Percentiles rank a stretch among this genome's conserved stretches.
phyloP scores from a whole-genome alignment of 345 rosid species.

The Isatis tinctoria region DNA sequence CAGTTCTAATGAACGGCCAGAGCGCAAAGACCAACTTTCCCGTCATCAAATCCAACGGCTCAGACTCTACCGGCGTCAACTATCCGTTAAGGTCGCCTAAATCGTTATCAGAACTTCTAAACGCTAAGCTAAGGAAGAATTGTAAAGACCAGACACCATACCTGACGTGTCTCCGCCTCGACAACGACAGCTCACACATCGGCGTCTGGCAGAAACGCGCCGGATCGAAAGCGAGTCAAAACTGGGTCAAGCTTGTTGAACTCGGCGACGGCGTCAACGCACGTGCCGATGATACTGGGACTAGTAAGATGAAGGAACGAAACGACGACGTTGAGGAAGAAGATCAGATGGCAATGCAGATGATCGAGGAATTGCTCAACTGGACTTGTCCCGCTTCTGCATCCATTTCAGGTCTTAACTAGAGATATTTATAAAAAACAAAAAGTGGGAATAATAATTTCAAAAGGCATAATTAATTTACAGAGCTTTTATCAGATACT shows the following conservation, averaged over 20 bases:
- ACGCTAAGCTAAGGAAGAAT: conserved; percentile 53
- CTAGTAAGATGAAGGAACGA: conserved; percentile 9
- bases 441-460: neutral
- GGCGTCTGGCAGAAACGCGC: conserved; percentile 80
- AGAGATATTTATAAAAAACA: neutral
- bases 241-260: conserved; percentile 73
- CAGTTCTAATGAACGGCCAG: conserved; percentile 61
- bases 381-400: conserved; percentile 44
- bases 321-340: conserved; percentile 38
- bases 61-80: neutral
- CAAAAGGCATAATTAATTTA: neutral
- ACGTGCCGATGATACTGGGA: neutral
- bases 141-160: conserved; percentile 58
- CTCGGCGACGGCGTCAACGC: conserved; percentile 36
- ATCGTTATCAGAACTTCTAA: conserved; percentile 46
- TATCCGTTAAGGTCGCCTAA: conserved; percentile 32
- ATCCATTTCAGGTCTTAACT: neutral
- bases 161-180: conserved; percentile 67
- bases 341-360: conserved; percentile 59
- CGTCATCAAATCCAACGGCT: conserved; percentile 16
- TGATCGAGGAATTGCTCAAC: conserved; percentile 69
- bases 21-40: conserved; percentile 78
- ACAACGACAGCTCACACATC: conserved; percentile 58
- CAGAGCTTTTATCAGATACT: neutral
- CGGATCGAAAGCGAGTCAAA: conserved; percentile 45